Conservation (phyloP, 2,329 filamentous ascomycete genomes). For the Xylaria sp. region DNA sequence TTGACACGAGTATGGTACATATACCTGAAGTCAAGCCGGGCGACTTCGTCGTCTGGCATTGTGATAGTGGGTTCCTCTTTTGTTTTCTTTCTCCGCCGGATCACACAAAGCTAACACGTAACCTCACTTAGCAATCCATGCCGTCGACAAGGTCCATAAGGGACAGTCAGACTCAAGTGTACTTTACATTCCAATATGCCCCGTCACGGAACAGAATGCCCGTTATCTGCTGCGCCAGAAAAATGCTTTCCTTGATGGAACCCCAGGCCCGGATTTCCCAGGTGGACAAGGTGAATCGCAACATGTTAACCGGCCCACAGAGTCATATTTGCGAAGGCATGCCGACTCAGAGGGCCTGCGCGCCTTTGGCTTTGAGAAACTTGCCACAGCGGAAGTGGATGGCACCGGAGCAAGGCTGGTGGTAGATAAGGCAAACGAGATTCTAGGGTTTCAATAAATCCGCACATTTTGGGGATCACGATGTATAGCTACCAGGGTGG, state of each 20-base stretch:
- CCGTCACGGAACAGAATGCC: constrained; percentile 76
- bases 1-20: constrained; percentile 73
- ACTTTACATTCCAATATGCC: constrained; percentile 86
- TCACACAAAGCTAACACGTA: neutral
- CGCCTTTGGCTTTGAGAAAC: constrained; percentile 53
- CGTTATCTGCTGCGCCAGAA: constrained; percentile 73
- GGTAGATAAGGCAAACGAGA: constrained; percentile 50
- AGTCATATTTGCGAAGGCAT: constrained; percentile 44
- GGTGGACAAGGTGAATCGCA: constrained; percentile 70
- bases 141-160: constrained; percentile 78
- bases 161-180: constrained; percentile 80
- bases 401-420: constrained; percentile 45
- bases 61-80: constrained; percentile 59
- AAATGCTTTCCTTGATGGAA: constrained; percentile 71
- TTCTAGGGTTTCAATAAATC: constrained; percentile 47
- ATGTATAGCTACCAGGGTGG: neutral
- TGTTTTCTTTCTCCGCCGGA: constrained; percentile 32
- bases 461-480: neutral
- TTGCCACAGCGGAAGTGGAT: constrained; percentile 39
- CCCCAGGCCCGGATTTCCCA: constrained; percentile 72
- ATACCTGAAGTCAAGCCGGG: constrained; percentile 72
- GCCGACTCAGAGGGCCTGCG: constrained; percentile 44
- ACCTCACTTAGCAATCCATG: constrained; percentile 64
- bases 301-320: constrained; percentile 55
- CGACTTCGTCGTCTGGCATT: constrained; percentile 85